Evolutionary conservation across 1,139 yeast genomes (phyloP).

Genomic region (Zygoascus sp.): DNA sequence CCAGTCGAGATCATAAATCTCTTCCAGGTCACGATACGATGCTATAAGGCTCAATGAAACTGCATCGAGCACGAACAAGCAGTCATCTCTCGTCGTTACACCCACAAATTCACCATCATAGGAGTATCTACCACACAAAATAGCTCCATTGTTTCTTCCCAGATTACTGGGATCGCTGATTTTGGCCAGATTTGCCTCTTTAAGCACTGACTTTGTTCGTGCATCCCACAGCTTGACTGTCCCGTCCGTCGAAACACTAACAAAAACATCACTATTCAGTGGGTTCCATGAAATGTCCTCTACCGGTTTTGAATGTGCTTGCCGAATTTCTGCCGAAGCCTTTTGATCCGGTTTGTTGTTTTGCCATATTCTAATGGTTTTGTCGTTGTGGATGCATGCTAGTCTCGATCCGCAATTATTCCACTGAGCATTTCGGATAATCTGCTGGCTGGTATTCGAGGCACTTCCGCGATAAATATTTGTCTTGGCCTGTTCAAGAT

Average conservation of each 20-base stretch:
- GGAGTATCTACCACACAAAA: conserved; percentile 44
- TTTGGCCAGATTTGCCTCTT: conserved; percentile 17
- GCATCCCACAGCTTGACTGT: conserved; percentile 54
- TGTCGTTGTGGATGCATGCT: conserved; percentile 27
- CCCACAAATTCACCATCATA: conserved; percentile 51
- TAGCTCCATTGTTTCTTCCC: conserved; percentile 21
- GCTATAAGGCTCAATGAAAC: conserved; percentile 18
- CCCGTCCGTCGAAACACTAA: conserved; percentile 55
- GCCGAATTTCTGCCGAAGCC: conserved; percentile 22
- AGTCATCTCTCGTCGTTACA: conserved; percentile 42
- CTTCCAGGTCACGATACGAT: conserved; percentile 24
- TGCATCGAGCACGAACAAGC: conserved; percentile 18
- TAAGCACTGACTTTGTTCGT: conserved; percentile 27
- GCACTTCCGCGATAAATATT: conserved; percentile 4
- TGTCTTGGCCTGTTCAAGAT: conserved; percentile 7
- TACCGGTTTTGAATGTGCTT: conserved; percentile 43
- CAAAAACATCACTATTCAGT: conserved; percentile 46
- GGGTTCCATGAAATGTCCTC: conserved; percentile 62
- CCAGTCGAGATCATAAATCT: conserved; percentile 41
- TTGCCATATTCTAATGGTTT: conserved; percentile 29
- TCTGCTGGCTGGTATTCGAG: background rate
- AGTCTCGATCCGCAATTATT: conserved; percentile 29
- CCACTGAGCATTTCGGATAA: conserved; percentile 25
- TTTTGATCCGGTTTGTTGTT: conserved; percentile 26
- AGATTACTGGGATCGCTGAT: conserved; percentile 38